Conservation (phyloP, 495 filamentous ascomycete genomes). For the Tuber indicum region DNA sequence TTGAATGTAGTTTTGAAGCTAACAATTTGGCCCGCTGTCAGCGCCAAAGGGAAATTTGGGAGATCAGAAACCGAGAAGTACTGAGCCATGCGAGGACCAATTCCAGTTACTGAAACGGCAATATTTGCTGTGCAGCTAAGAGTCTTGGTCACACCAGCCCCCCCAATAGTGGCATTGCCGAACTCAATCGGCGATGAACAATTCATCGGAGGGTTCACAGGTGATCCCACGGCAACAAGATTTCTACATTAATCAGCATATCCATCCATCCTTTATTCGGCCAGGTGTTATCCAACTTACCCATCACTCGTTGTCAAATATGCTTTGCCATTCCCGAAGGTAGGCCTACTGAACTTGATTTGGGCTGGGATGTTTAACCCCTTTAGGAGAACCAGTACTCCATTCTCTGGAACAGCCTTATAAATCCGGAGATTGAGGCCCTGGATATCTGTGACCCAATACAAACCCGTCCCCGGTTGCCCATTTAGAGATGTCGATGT, state of each 20-base stretch:
- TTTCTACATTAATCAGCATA: neutral
- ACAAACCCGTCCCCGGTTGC: conserved; percentile 42
- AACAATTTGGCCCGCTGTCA: conserved; percentile 43
- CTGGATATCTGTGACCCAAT: conserved; percentile 45
- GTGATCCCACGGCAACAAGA: conserved; percentile 43
- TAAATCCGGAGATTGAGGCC: conserved; percentile 45
- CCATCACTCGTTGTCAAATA: conserved; percentile 41
- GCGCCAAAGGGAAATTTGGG: conserved; percentile 42
- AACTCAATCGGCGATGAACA: conserved; percentile 42
- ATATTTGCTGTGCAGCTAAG: conserved; percentile 43
- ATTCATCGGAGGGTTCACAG: conserved; percentile 42
- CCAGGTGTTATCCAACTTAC: conserved; percentile 7
- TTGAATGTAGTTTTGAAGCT: conserved; percentile 45
- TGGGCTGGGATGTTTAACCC: conserved; percentile 41
- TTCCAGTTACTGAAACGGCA: conserved; percentile 38
- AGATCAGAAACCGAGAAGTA: conserved; percentile 43
- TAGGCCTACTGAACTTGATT: conserved; percentile 44
- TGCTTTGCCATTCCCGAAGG: conserved; percentile 42
- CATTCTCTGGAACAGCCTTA: conserved; percentile 45
- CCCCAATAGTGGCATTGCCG: conserved; percentile 35
- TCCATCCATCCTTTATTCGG: neutral
- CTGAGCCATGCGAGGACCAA: conserved; percentile 40
- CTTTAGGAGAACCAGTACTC: conserved; percentile 41
- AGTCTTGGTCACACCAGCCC: conserved; percentile 22
- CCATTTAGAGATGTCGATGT: conserved; percentile 44